A percentile compares a stretch with the other conserved stretches of the same genome.
Evolutionary conservation across 164 flowering plant species (phyloP).

Genomic region (Platanus orientalis): DNA sequence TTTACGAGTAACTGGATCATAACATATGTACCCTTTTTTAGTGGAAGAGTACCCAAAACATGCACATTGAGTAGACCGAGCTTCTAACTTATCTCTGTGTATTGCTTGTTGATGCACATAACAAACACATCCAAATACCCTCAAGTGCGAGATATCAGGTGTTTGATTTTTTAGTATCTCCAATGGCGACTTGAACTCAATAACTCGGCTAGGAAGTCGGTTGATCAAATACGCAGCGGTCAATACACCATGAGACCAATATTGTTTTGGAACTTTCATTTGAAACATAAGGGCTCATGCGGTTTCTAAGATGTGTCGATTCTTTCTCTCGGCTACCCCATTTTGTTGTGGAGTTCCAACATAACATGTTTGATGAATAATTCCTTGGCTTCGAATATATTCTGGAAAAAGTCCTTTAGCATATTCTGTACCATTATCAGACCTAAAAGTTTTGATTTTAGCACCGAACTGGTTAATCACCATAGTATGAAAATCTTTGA

Average conservation of each 20-base stretch:
- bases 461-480: slow-evolving; percentile 5
- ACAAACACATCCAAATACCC: too few species aligned
- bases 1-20: too few species aligned
- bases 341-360: slow-evolving; percentile 4
- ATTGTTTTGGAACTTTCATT: not conserved
- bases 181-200: not conserved
- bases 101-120: too few species aligned
- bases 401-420: not conserved
- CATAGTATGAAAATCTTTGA: slow-evolving; percentile 2
- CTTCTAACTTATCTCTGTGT: too few species aligned
- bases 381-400: slow-evolving; percentile 1
- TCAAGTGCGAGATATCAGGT: too few species aligned
- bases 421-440: slow-evolving; percentile 5
- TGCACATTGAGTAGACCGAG: too few species aligned
- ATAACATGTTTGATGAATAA: slow-evolving; percentile 10
- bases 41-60: too few species aligned
- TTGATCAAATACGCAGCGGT: slow-evolving; percentile 1
- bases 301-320: slow-evolving; percentile 8
- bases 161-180: too few species aligned
- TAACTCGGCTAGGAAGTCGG: not conserved
- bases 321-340: slow-evolving; percentile 4
- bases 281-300: slow-evolving; percentile 7
- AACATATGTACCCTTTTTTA: too few species aligned
- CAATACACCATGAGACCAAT: slow-evolving; percentile 5
- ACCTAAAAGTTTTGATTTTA: not conserved